A percentile compares a stretch with the other conserved stretches of the same genome.
Evolutionary conservation across 2,329 filamentous ascomycete species (phyloP).

Genomic region (Xylariaceae sp.): DNA sequence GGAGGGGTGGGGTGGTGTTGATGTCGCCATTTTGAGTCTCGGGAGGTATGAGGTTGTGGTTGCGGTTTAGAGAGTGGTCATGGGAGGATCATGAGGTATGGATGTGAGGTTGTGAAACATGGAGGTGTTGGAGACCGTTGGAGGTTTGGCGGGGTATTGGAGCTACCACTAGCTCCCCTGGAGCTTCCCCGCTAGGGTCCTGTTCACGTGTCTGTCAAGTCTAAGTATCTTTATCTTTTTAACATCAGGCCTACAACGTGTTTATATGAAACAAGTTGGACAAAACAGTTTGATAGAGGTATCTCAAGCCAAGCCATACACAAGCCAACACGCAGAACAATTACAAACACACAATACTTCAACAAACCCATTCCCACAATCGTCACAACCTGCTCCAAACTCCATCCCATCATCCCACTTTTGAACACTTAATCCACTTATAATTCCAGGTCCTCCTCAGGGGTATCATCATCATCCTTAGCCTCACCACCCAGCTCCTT

Average conservation of each 20-base stretch:
- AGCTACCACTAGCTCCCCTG: background rate
- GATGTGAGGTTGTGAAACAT: too few relatives aligned
- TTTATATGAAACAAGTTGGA: conserved; percentile 5
- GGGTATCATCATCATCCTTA: conserved; percentile 52
- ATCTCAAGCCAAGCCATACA: too few relatives aligned
- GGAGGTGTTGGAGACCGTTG: background rate
- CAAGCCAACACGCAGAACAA: too few relatives aligned
- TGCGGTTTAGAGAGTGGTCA: background rate
- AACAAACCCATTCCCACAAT: conserved; percentile 11
- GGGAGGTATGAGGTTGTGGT: background rate
- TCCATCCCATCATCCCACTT: conserved; percentile 10
- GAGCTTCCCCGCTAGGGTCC: too few relatives aligned
- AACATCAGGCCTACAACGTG: too few relatives aligned
- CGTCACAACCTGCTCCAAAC: conserved; percentile 16
- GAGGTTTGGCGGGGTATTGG: background rate
- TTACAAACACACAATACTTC: background rate
- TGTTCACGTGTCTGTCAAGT: too few relatives aligned
- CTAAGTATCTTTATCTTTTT: too few relatives aligned
- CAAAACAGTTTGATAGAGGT: background rate
- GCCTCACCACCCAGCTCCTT: conserved; percentile 72
- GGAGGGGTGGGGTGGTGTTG: conserved; percentile 8
- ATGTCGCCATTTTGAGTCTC: conserved; percentile 10
- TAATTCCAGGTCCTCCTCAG: conserved; percentile 37
- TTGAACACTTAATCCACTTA: conserved; percentile 4
- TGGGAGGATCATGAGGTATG: too few relatives aligned